Percentiles rank a stretch among this genome's conserved stretches.
phyloP scores from a whole-genome alignment of 192 early-diverging fungal species.

The Fimicolochytrium jonesii region DNA sequence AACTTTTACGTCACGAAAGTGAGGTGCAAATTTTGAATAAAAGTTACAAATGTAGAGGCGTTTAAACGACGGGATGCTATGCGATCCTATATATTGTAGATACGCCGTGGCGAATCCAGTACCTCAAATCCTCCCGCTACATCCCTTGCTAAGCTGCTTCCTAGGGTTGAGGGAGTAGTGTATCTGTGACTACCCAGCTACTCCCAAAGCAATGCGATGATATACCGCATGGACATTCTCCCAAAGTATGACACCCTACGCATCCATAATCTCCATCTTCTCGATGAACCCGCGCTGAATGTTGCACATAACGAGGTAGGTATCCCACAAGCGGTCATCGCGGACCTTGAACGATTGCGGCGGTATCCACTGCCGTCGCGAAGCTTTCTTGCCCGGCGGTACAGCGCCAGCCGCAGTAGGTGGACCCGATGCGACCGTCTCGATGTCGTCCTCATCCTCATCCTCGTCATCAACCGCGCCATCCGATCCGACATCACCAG shows the following conservation, averaged over 20 bases:
- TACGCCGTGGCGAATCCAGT: too few species aligned
- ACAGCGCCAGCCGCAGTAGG: too few species aligned
- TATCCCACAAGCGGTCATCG: conserved; percentile 8
- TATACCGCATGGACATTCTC: background rate
- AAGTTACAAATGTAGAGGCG: too few species aligned
- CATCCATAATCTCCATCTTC: conserved; percentile 14
- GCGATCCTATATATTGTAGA: too few species aligned
- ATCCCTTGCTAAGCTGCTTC: too few species aligned
- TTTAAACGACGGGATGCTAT: too few species aligned
- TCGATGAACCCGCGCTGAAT: conserved; percentile 9
- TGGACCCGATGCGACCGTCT: background rate
- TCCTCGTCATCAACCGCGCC: background rate
- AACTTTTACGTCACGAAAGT: too few species aligned
- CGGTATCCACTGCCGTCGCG: conserved; percentile 2
- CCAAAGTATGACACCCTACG: background rate
- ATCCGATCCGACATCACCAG: background rate
- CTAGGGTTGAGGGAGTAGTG: too few species aligned
- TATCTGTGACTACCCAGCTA: too few species aligned
- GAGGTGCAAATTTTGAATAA: too few species aligned
- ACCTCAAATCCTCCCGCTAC: too few species aligned
- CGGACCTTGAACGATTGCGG: background rate
- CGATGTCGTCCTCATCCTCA: conserved; percentile 13
- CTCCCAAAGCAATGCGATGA: too few species aligned
- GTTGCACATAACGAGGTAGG: conserved; percentile 4
- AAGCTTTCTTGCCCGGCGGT: background rate